Base-by-base conservation (phyloP, 805 yeast genomes). In the Kuraishia molischiana region DNA sequence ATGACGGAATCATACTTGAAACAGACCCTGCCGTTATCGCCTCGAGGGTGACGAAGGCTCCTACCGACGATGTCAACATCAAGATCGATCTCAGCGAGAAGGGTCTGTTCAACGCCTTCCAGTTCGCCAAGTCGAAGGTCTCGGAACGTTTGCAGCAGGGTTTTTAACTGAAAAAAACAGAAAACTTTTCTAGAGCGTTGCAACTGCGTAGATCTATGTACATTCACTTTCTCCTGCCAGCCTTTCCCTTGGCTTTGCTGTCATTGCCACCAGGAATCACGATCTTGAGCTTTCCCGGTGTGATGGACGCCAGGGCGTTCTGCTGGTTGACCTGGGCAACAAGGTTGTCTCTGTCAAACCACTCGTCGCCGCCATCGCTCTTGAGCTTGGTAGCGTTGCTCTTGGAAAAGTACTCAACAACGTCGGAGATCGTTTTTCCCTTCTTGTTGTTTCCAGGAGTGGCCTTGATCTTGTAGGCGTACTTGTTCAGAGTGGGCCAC, bases 1-100 rank as follows among this genome's bases (percentile, higher is more conserved):
- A 92, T 55, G 95, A 89, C 54, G 98, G 97, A 30, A 77, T 92
- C 45, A 77, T 92, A 40, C 69, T 92, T 48, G 97, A 92, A 58
- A 81, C 87, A 20, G 97, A 92, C 52, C 78, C 95, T 4, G 75
- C 81, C 26, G 77, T 85, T 31, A 84, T 92, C 48, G 89, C 90
- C 2, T 75, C 94, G 13, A 75, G 98, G 61, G 95, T 89, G 19
- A 84, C 97, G n/a, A 74, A 77, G 42, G 79, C 92, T 24, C 95
- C 96, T 34, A 60, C 76, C 24, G 76, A 70, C 45, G 95, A 86
- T 49, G 64, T 61, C 22, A 65, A 70, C 29, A 63, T 77, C 50
- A 69, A 71, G 50, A 70, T 83, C 40, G 89, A 82, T 50, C 56
- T 79, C 33, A 69, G 77, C 39, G 92, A 83, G 56, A 80, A 76